A percentile compares a stretch with the other conserved stretches of the same genome.
Conservation (phyloP, 495 filamentous ascomycete genomes). For the Aspergillus wentii region DNA sequence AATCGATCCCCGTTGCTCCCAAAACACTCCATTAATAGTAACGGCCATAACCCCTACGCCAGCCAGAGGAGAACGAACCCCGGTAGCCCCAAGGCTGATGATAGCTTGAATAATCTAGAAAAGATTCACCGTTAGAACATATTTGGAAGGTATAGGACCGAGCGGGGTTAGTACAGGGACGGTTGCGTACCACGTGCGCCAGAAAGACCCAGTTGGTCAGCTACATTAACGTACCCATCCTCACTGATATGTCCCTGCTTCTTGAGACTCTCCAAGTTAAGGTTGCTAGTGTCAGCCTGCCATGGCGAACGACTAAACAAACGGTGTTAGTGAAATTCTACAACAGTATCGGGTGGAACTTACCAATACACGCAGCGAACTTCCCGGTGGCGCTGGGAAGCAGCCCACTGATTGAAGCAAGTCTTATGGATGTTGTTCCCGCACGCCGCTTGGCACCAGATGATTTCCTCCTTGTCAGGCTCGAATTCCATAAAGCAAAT, state of each 20-base stretch:
- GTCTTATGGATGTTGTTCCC: conserved; percentile 73
- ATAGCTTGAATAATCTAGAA: conserved; percentile 39
- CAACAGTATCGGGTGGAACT: conserved; percentile 13
- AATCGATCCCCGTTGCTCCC: background rate
- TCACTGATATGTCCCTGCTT: conserved; percentile 28
- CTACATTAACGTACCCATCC: conserved; percentile 68
- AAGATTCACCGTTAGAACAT: conserved; percentile 4
- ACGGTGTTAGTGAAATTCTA: too few relatives aligned
- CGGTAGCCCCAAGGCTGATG: conserved; percentile 33
- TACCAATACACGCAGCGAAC: conserved; percentile 67
- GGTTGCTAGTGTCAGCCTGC: conserved; percentile 46
- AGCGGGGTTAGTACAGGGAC: conserved; percentile 18
- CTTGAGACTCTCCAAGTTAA: conserved; percentile 39
- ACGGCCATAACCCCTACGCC: conserved; percentile 3
- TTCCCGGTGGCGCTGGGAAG: conserved; percentile 43
- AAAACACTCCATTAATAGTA: background rate
- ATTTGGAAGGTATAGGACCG: background rate
- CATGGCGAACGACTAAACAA: conserved; percentile 55
- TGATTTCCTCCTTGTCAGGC: conserved; percentile 47
- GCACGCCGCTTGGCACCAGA: conserved; percentile 70
- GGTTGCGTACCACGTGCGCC: conserved; percentile 43
- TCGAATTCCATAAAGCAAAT: conserved; percentile 74
- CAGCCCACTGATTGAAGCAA: conserved; percentile 70
- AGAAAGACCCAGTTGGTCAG: conserved; percentile 55
- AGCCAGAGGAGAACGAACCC: conserved; percentile 18